Percentiles rank a stretch among this genome's conserved stretches.
Conservation (phyloP, 345 rosid species). For the Heritiera littoralis region DNA sequence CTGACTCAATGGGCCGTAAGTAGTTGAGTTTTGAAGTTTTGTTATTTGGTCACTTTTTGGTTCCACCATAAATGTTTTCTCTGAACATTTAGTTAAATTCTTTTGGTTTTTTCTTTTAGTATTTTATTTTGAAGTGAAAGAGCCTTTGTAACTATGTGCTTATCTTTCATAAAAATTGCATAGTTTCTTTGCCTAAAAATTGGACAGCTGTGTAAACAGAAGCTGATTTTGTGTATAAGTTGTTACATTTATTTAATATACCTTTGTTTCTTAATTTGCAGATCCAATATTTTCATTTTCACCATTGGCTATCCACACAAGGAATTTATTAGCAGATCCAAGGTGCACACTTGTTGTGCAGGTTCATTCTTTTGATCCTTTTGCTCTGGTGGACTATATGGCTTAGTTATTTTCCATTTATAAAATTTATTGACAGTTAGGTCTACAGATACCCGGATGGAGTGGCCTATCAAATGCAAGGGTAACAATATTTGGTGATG, state of each 20-base stretch:
- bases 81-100: neutral
- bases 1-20: slow-evolving; percentile 94
- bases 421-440: slow-evolving; percentile 34
- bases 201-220: neutral
- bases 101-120: neutral
- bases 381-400: slow-evolving; percentile 1
- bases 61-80: neutral
- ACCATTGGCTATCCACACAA: slow-evolving; percentile 90
- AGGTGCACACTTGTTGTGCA: slow-evolving; percentile 97
- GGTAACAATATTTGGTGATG: slow-evolving; percentile 92
- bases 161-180: neutral
- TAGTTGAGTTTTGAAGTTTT: slow-evolving; percentile 23
- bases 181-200: neutral
- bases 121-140: slow-evolving; percentile 4
- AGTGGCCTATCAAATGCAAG: slow-evolving; percentile 97
- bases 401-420: slow-evolving; percentile 16
- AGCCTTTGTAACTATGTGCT: neutral
- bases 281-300: slow-evolving; percentile 98
- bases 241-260: too few relatives aligned
- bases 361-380: slow-evolving; percentile 43
- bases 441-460: slow-evolving; percentile 89
- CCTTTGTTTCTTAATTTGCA: slow-evolving; percentile 27
- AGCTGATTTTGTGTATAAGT: neutral
- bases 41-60: neutral
- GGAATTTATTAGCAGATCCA: slow-evolving; percentile 87